Evolutionary conservation across 768 basidiomycete species (phyloP).

Genomic region (Boletus barrowsii): DNA sequence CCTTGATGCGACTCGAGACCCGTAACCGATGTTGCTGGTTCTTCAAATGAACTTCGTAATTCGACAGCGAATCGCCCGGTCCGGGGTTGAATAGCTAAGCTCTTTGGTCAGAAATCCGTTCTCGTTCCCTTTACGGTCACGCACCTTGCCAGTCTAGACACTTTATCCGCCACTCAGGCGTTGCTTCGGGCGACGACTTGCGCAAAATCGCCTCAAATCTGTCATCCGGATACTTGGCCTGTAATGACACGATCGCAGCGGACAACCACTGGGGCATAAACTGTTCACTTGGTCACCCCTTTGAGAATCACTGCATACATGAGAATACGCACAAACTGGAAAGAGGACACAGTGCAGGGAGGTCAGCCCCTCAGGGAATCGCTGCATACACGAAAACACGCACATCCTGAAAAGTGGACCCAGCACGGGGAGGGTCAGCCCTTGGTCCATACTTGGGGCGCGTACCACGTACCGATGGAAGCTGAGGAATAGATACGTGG

Average conservation of each 20-base stretch:
- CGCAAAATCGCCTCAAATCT: slow-evolving; percentile 73
- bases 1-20: slow-evolving; percentile 56
- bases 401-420: too few relatives aligned
- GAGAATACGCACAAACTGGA: too few relatives aligned
- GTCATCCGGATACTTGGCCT: slow-evolving; percentile 74
- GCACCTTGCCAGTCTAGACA: slow-evolving; percentile 90
- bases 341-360: too few relatives aligned
- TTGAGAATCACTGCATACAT: slow-evolving; percentile 6
- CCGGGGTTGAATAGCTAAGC: slow-evolving; percentile 84
- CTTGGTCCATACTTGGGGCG: too few relatives aligned
- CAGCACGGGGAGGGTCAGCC: too few relatives aligned
- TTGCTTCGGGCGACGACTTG: slow-evolving; percentile 50
- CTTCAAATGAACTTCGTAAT: slow-evolving; percentile 91
- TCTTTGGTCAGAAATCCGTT: background rate
- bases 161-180: slow-evolving; percentile 86
- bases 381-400: too few relatives aligned
- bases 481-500: too few relatives aligned
- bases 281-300: slow-evolving; percentile 28
- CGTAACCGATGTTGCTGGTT: slow-evolving; percentile 76
- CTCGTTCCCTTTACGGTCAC: background rate
- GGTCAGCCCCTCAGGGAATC: too few relatives aligned
- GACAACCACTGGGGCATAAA: slow-evolving; percentile 69
- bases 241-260: slow-evolving; percentile 64
- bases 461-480: too few relatives aligned
- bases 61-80: slow-evolving; percentile 78